phyloP scores from a whole-genome alignment of 31 red algal genomes.

The Asparagopsis taxiformis region DNA sequence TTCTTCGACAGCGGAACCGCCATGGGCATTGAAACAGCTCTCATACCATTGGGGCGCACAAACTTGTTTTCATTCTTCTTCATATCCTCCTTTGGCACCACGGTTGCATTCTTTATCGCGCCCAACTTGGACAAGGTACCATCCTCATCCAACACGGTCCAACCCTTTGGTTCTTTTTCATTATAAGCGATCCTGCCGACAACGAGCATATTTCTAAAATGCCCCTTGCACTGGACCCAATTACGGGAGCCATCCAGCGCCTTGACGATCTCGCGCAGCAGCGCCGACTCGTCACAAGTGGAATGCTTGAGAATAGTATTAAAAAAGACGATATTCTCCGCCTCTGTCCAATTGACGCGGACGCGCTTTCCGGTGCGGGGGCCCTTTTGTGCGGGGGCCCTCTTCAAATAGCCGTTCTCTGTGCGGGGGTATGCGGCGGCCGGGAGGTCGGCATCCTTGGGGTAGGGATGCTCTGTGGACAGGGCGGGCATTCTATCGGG shows the following conservation, averaged over 20 bases:
- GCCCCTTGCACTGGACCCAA: constrained; percentile 68
- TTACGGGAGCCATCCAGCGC: constrained; percentile 26
- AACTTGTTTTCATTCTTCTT: no score
- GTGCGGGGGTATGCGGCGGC: no score
- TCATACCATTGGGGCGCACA: no score
- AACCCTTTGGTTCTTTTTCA: constrained; percentile 8
- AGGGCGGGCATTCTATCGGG: no score
- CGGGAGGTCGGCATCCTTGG: no score
- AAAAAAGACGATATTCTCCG: constrained; percentile 50
- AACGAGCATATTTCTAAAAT: constrained; percentile 56
- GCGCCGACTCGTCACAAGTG: constrained; percentile 22
- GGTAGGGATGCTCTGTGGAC: no score
- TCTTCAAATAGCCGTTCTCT: no score
- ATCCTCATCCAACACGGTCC: constrained; percentile 22
- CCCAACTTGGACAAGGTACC: background rate
- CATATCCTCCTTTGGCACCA: no score
- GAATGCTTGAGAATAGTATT: constrained; percentile 32
- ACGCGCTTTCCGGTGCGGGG: constrained; percentile 27
- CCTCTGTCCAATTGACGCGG: constrained; percentile 54
- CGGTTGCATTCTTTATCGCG: background rate
- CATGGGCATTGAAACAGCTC: no score
- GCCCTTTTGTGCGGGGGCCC: no score
- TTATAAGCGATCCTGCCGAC: constrained; percentile 40
- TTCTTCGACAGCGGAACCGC: no score
- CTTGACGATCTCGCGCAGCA: constrained; percentile 30